Percentiles rank a stretch among this genome's conserved stretches.
phyloP scores from a whole-genome alignment of 2,329 filamentous ascomycete species.

The Fusarium poae region DNA sequence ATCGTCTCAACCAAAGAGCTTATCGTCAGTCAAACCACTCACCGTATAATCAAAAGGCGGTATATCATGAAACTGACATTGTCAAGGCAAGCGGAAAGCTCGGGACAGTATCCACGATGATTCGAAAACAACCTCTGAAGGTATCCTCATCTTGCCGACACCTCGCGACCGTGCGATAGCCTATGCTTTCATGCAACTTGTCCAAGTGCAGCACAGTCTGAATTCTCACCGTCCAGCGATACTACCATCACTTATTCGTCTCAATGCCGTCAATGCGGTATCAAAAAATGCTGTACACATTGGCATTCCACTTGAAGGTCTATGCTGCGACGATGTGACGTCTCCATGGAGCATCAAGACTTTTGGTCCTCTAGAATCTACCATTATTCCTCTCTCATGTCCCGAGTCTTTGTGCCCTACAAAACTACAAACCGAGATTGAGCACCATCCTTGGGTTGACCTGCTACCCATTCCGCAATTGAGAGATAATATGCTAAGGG shows the following conservation, averaged over 20 bases:
- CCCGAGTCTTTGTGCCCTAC: slow-evolving; percentile 36
- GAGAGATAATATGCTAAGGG: slow-evolving; percentile 41
- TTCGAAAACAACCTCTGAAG: slow-evolving; percentile 1
- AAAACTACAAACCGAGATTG: slow-evolving; percentile 26
- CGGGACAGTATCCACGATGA: slow-evolving; percentile 10
- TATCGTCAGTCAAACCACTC: slow-evolving; percentile 35
- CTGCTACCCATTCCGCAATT: slow-evolving; percentile 38
- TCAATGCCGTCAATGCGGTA: slow-evolving; percentile 42
- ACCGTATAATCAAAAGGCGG: background rate
- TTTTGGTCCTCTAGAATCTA: background rate
- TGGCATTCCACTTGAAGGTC: slow-evolving; percentile 30
- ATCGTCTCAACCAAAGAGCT: slow-evolving; percentile 45
- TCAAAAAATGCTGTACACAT: slow-evolving; percentile 34
- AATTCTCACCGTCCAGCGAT: slow-evolving; percentile 23
- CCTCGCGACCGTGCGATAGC: slow-evolving; percentile 27
- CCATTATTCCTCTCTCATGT: slow-evolving; percentile 1
- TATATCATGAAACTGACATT: slow-evolving; percentile 11
- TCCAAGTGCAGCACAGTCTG: slow-evolving; percentile 39
- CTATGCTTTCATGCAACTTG: slow-evolving; percentile 40
- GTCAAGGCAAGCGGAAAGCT: slow-evolving; percentile 37
- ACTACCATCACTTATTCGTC: slow-evolving; percentile 41
- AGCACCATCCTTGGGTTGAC: slow-evolving; percentile 46
- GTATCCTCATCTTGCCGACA: slow-evolving; percentile 13
- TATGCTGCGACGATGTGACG: slow-evolving; percentile 40
- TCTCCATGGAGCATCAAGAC: slow-evolving; percentile 39